These are phyloP conservation scores for Monilinia laxa DNA, from an alignment of 2,329 filamentous ascomycete species.

Conservation along the genomic window DNA sequence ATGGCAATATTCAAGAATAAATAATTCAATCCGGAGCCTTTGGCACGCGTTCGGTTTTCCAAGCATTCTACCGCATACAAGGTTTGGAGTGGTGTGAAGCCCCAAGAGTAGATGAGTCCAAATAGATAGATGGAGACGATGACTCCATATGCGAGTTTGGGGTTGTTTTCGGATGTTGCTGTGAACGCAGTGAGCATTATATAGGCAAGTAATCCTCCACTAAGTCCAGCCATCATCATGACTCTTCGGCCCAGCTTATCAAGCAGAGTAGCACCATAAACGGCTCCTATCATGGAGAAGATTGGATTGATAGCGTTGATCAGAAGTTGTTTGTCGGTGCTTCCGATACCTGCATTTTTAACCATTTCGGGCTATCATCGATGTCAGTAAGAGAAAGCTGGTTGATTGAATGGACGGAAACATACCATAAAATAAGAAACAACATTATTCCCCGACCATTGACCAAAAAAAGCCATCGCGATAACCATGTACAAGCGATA, in stretches of 20 bases:
- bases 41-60: conserved; percentile 48
- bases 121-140: conserved; percentile 52
- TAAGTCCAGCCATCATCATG: conserved; percentile 42
- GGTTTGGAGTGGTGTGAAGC: conserved; percentile 47
- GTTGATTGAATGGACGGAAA: not conserved
- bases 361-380: conserved; percentile 45
- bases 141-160: conserved; percentile 46
- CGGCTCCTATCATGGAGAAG: conserved; percentile 46
- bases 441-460: conserved; percentile 48
- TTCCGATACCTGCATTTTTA: conserved; percentile 41
- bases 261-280: conserved; percentile 47
- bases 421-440: conserved; percentile 42
- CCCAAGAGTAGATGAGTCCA: conserved; percentile 45
- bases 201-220: conserved; percentile 31
- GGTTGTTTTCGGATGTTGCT: conserved; percentile 33
- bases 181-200: conserved; percentile 38
- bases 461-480: conserved; percentile 53
- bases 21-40: conserved; percentile 48
- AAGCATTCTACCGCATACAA: conserved; percentile 52
- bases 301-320: conserved; percentile 42
- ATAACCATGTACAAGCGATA: conserved; percentile 53
- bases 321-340: conserved; percentile 38
- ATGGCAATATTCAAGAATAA: conserved; percentile 41
- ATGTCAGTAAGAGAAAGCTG: not conserved
- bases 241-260: conserved; percentile 47